Conservation (phyloP, 495 filamentous ascomycete species). For the Haplographium delicatum region DNA sequence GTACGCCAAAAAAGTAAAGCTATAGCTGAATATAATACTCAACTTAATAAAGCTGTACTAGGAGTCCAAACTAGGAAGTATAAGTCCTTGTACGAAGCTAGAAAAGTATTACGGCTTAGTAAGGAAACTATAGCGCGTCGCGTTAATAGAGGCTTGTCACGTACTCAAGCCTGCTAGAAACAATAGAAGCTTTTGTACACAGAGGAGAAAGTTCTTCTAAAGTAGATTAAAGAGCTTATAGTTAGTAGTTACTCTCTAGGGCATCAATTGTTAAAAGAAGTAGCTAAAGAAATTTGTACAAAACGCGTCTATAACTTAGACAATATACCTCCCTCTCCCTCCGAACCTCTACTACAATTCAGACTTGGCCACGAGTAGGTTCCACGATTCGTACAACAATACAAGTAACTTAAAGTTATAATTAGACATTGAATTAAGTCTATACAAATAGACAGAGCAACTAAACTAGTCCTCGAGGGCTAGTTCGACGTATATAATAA, state of each 20-base stretch:
- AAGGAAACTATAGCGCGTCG: neutral
- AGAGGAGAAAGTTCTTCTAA: constrained; percentile 4
- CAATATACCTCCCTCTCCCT: neutral
- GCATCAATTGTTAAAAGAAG: constrained; percentile 8
- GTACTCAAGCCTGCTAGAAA: neutral
- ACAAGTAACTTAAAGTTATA: constrained; percentile 2
- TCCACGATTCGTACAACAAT: constrained; percentile 3
- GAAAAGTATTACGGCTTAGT: neutral
- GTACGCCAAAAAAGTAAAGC: constrained; percentile 5
- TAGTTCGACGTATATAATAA: constrained; percentile 8
- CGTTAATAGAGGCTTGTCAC: constrained; percentile 6
- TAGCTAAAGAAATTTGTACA: neutral
- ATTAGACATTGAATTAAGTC: constrained; percentile 8
- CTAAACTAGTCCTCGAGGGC: neutral
- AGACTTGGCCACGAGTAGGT: constrained; percentile 3
- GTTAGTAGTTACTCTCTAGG: constrained; percentile 7
- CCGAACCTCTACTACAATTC: constrained; percentile 3
- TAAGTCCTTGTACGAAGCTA: constrained; percentile 6
- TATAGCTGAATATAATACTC: neutral
- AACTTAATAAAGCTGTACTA: constrained; percentile 3
- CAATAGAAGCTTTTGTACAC: constrained; percentile 4
- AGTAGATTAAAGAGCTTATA: constrained; percentile 9
- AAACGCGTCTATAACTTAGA: neutral
- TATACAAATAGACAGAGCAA: constrained; percentile 3
- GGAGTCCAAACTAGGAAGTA: constrained; percentile 1